Evolutionary conservation across 1,139 yeast species (phyloP).

Genomic region (Yamadazyma sp.): DNA sequence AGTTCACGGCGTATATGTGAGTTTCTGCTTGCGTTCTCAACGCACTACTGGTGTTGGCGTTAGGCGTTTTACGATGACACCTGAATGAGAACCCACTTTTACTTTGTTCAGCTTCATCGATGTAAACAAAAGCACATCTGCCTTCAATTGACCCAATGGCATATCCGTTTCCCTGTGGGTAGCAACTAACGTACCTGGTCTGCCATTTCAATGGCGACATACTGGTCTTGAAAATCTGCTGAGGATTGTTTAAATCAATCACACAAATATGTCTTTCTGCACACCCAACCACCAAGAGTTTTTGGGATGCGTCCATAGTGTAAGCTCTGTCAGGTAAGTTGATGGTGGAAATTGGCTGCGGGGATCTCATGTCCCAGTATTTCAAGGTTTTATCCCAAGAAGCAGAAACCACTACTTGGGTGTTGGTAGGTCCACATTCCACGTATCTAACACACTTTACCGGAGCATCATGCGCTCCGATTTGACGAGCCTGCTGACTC

Average conservation of each 20-base stretch:
- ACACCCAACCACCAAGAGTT: slow-evolving; percentile 84
- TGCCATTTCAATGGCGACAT: slow-evolving; percentile 91
- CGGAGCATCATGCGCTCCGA: slow-evolving; percentile 85
- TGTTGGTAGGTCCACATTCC: slow-evolving; percentile 76
- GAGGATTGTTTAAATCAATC: slow-evolving; percentile 81
- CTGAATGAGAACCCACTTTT: slow-evolving; percentile 83
- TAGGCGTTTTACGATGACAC: slow-evolving; percentile 74
- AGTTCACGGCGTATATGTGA: slow-evolving; percentile 73
- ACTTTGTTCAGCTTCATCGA: slow-evolving; percentile 77
- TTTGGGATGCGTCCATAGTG: slow-evolving; percentile 81
- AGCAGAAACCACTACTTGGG: slow-evolving; percentile 86
- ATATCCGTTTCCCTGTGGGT: slow-evolving; percentile 86
- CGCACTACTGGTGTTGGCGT: slow-evolving; percentile 32
- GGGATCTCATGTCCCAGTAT: slow-evolving; percentile 93
- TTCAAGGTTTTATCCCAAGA: slow-evolving; percentile 95
- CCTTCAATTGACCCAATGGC: slow-evolving; percentile 96
- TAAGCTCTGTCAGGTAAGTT: slow-evolving; percentile 89
- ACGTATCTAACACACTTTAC: slow-evolving; percentile 76
- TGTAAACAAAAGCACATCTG: slow-evolving; percentile 93
- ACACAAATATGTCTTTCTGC: slow-evolving; percentile 85
- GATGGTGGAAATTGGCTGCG: slow-evolving; percentile 78
- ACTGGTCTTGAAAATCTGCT: slow-evolving; percentile 69
- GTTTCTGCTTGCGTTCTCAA: slow-evolving; percentile 43
- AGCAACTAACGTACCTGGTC: slow-evolving; percentile 80
- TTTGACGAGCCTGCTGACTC: slow-evolving; percentile 76